These are phyloP conservation scores for Neonectria ditissima DNA, from an alignment of 2,329 filamentous ascomycete genomes.

Conservation along the genomic window DNA sequence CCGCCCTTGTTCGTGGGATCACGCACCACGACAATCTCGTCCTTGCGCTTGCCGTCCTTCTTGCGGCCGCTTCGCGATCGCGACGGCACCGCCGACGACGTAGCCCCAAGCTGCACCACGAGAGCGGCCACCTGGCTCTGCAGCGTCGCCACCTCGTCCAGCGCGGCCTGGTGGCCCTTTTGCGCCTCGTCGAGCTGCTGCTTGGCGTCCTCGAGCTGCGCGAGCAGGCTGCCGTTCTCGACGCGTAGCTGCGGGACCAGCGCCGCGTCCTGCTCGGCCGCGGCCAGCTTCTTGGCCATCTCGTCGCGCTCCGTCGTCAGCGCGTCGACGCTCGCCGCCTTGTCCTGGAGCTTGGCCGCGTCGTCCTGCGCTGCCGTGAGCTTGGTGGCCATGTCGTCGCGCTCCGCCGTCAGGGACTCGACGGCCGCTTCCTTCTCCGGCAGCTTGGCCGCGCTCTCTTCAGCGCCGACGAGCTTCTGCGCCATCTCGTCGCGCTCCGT, in stretches of 20 bases:
- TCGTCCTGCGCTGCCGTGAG: slow-evolving; percentile 26
- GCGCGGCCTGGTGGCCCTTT: slow-evolving; percentile 37
- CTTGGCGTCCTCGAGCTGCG: slow-evolving; percentile 34
- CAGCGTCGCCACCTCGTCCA: slow-evolving; percentile 34
- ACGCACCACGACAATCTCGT: slow-evolving; percentile 44
- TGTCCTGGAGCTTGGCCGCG: slow-evolving; percentile 33
- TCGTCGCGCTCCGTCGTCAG: slow-evolving; percentile 36
- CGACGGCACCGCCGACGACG: slow-evolving; percentile 8
- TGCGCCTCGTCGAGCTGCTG: slow-evolving; percentile 38
- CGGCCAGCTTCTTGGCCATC: slow-evolving; percentile 40
- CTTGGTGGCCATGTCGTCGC: slow-evolving; percentile 24
- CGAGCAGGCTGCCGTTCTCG: slow-evolving; percentile 42
- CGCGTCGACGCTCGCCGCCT: slow-evolving; percentile 21
- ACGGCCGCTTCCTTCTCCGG: slow-evolving; percentile 15
- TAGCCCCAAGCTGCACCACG: slow-evolving; percentile 35
- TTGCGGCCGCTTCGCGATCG: slow-evolving; percentile 36
- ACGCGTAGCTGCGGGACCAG: slow-evolving; percentile 36
- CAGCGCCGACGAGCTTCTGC: slow-evolving; percentile 34
- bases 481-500: slow-evolving; percentile 35
- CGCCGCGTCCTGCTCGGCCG: slow-evolving; percentile 37
- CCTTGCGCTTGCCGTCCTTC: slow-evolving; percentile 42
- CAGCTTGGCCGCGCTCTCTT: slow-evolving; percentile 27
- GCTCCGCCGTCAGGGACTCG: slow-evolving; percentile 19
- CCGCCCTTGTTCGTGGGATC: slow-evolving; percentile 39
- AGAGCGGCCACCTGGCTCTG: slow-evolving; percentile 38